Conservation (phyloP, 2,329 filamentous ascomycete genomes). For the Neoscytalidium dimidiatum region DNA sequence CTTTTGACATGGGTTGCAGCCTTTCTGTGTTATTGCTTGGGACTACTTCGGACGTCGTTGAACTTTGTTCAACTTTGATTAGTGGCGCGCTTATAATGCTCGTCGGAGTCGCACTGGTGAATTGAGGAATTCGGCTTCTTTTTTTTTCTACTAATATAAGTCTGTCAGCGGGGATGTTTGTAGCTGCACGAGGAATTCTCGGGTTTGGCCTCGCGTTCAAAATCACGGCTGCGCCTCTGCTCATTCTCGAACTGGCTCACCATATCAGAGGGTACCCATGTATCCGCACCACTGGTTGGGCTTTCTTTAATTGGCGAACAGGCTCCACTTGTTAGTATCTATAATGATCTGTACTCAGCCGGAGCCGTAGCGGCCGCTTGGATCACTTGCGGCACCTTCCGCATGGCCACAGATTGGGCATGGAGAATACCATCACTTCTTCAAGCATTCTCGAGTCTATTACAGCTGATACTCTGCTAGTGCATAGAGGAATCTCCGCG, state of each 20-base stretch:
- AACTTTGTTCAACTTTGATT: neutral
- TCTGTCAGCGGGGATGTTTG: conserved; percentile 27
- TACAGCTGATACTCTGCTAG: conserved; percentile 44
- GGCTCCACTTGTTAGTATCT: neutral
- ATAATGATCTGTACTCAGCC: conserved; percentile 21
- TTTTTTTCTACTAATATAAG: neutral
- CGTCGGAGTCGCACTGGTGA: conserved; percentile 2
- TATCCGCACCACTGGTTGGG: no score
- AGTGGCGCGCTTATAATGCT: conserved; percentile 13
- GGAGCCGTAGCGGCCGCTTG: conserved; percentile 42
- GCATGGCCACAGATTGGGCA: conserved; percentile 46
- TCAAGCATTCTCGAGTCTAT: conserved; percentile 11
- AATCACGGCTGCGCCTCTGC: conserved; percentile 34
- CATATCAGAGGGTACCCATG: conserved; percentile 27
- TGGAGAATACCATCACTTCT: conserved; percentile 30
- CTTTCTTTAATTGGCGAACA: neutral
- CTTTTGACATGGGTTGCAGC: neutral
- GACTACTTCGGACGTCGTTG: conserved; percentile 25
- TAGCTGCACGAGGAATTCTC: conserved; percentile 34
- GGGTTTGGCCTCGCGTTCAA: conserved; percentile 36
- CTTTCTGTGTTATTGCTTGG: conserved; percentile 25
- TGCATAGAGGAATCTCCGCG: conserved; percentile 58
- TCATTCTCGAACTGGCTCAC: conserved; percentile 40
- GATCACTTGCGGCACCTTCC: conserved; percentile 48
- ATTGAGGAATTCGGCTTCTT: neutral